phyloP scores from a whole-genome alignment of 1,284 basidiomycete species.

The Crepidotus sp. region DNA sequence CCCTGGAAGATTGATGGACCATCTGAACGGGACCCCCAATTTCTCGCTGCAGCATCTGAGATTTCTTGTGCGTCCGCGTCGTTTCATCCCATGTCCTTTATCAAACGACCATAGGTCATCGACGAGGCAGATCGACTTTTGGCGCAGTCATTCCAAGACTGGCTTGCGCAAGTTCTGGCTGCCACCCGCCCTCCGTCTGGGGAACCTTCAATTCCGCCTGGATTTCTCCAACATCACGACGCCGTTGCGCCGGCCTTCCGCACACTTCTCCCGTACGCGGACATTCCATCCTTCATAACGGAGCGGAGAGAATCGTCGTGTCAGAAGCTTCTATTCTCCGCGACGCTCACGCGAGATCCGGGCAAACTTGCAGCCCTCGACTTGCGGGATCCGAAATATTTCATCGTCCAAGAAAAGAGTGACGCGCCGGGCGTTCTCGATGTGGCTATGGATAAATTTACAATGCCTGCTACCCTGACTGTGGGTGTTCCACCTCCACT shows the following conservation, averaged over 20 bases:
- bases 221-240: conserved; percentile 32
- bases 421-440: conserved; percentile 35
- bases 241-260: conserved; percentile 53
- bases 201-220: conserved; percentile 6
- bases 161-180: conserved; percentile 74
- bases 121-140: conserved; percentile 96
- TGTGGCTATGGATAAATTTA: conserved; percentile 68
- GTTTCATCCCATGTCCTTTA: conserved; percentile 8
- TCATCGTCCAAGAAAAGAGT: conserved; percentile 63
- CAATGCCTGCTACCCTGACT: conserved; percentile 69
- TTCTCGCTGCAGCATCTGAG: conserved; percentile 92
- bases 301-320: conserved; percentile 60
- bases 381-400: conserved; percentile 79
- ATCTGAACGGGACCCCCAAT: conserved; percentile 79
- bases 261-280: conserved; percentile 34
- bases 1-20: conserved; percentile 91
- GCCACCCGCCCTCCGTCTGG: conserved; percentile 49
- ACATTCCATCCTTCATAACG: conserved; percentile 39
- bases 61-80: conserved; percentile 66
- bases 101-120: conserved; percentile 56
- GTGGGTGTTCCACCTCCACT: conserved; percentile 32
- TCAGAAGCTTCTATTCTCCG: conserved; percentile 95
- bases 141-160: conserved; percentile 93
- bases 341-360: conserved; percentile 91
- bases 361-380: conserved; percentile 82